Evolutionary conservation across 2,329 filamentous ascomycete species (phyloP).

Genomic region (Fusarium cyanostomum): DNA sequence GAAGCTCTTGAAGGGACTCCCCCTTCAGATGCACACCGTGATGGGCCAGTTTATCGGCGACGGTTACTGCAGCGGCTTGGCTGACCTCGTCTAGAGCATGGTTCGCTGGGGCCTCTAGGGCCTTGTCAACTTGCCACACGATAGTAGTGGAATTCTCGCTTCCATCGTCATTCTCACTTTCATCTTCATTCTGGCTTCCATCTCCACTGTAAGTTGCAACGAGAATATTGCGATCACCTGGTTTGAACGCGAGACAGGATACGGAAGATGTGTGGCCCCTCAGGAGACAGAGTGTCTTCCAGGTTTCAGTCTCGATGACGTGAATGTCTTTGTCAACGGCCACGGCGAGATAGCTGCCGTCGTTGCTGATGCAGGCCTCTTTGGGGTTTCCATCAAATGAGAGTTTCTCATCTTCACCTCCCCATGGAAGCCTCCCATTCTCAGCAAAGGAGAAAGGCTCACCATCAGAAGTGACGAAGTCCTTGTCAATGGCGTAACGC

Average conservation of each 20-base stretch:
- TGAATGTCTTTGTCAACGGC: slow-evolving; percentile 7
- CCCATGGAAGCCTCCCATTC: slow-evolving; percentile 15
- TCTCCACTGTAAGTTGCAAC: slow-evolving; percentile 10
- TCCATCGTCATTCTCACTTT: not conserved
- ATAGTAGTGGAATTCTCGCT: not conserved
- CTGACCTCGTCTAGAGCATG: not conserved
- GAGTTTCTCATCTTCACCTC: slow-evolving; percentile 4
- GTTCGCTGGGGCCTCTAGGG: not conserved
- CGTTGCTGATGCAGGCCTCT: not conserved
- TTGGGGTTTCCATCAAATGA: not conserved
- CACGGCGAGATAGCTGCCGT: slow-evolving; percentile 3
- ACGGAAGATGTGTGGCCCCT: slow-evolving; percentile 12
- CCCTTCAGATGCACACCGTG: not conserved
- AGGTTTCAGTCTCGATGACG: slow-evolving; percentile 12
- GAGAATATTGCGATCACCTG: not conserved
- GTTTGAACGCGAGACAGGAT: slow-evolving; percentile 1
- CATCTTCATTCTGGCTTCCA: too few species aligned
- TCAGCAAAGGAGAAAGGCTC: slow-evolving; percentile 10
- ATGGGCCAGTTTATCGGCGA: not conserved
- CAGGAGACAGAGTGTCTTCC: slow-evolving; percentile 1
- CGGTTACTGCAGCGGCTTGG: not conserved
- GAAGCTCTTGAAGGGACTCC: not conserved
- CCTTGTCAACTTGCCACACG: slow-evolving; percentile 15
- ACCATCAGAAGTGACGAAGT: slow-evolving; percentile 8
- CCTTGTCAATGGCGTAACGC: slow-evolving; percentile 16